Evolutionary conservation across 2,329 filamentous ascomycete species (phyloP).

Genomic region (Erysiphe pulchra): DNA sequence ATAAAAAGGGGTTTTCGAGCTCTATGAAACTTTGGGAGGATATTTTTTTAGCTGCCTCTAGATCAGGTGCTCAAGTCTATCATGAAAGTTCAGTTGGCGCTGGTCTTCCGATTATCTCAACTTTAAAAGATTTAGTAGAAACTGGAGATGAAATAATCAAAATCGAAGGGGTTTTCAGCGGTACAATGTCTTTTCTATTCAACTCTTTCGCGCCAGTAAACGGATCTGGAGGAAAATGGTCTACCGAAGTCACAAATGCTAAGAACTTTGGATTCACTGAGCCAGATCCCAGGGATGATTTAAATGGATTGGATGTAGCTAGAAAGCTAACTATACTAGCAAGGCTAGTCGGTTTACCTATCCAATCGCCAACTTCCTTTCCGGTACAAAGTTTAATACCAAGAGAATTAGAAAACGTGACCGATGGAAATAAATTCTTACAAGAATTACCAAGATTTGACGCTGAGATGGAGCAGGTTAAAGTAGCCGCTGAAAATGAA

Average conservation of each 20-base stretch:
- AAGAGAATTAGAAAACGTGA: constrained; percentile 50
- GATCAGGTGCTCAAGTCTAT: constrained; percentile 58
- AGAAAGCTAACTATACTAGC: constrained; percentile 89
- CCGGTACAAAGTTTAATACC: constrained; percentile 88
- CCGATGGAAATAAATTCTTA: constrained; percentile 68
- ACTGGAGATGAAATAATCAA: constrained; percentile 79
- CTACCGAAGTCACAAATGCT: constrained; percentile 71
- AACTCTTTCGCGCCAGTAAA: constrained; percentile 78
- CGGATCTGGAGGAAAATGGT: constrained; percentile 59
- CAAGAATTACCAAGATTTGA: constrained; percentile 59
- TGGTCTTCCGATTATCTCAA: constrained; percentile 78
- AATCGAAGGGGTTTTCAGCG: constrained; percentile 93
- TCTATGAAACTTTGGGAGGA: constrained; percentile 60
- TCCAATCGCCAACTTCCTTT: constrained; percentile 69
- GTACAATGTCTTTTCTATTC: constrained; percentile 95
- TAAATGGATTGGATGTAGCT: constrained; percentile 79
- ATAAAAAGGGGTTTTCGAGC: constrained; percentile 93
- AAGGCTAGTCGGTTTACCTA: constrained; percentile 53
- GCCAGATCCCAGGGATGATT: constrained; percentile 62
- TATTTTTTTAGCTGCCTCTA: constrained; percentile 51
- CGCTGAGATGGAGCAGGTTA: constrained; percentile 66
- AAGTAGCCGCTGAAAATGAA: constrained; percentile 58
- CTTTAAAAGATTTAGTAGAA: constrained; percentile 76
- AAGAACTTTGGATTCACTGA: constrained; percentile 85
- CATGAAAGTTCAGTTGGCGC: constrained; percentile 91